These are phyloP conservation scores for Scedosporium boydii DNA, from an alignment of 2,329 filamentous ascomycete genomes.

Conservation along the genomic window DNA sequence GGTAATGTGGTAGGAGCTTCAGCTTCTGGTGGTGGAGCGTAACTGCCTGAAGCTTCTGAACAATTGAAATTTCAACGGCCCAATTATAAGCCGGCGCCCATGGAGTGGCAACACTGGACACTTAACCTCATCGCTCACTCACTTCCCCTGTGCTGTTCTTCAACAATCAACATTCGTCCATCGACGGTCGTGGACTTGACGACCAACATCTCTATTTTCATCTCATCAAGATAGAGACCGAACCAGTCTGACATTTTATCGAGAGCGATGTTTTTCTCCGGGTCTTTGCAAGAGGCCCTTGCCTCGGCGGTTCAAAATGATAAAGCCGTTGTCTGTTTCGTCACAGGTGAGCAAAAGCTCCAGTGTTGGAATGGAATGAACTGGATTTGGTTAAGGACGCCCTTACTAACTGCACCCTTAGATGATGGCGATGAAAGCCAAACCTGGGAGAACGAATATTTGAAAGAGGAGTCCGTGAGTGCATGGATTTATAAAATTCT, in stretches of 20 bases:
- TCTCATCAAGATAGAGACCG: background rate
- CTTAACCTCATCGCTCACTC: background rate
- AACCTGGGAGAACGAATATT: constrained; percentile 63
- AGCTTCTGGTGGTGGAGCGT: no score
- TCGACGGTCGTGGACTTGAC: background rate
- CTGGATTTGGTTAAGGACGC: background rate
- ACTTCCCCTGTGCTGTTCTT: background rate
- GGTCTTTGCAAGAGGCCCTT: constrained; percentile 74
- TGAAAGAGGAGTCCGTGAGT: constrained; percentile 45
- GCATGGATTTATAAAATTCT: background rate
- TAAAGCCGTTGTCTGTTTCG: constrained; percentile 78
- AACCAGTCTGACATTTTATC: background rate
- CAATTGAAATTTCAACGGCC: no score
- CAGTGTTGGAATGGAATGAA: background rate
- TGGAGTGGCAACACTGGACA: background rate
- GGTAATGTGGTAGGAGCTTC: no score
- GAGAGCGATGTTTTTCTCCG: constrained; percentile 66
- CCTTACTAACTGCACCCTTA: constrained; percentile 21
- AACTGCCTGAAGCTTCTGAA: no score
- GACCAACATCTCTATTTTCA: background rate
- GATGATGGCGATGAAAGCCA: constrained; percentile 61
- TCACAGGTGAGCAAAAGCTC: constrained; percentile 49
- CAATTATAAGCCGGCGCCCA: background rate
- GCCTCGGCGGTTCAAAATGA: constrained; percentile 61
- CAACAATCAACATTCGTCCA: background rate